phyloP scores from a whole-genome alignment of 495 filamentous ascomycete genomes.

The Daldinia bambusicola region DNA sequence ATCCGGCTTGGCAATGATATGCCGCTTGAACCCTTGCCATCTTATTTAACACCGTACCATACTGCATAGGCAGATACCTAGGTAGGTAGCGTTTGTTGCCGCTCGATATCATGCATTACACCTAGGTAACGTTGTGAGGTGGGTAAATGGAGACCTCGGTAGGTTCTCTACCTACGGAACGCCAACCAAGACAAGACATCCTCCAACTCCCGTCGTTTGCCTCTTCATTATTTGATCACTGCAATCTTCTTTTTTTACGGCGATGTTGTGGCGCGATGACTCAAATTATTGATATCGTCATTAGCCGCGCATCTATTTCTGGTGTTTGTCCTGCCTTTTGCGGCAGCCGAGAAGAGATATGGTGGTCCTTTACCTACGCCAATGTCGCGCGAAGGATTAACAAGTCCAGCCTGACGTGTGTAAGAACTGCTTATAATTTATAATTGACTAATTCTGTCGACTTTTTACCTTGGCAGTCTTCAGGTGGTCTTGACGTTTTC shows the following conservation, averaged over 20 bases:
- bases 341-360: neutral
- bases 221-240: neutral
- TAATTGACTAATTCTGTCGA: neutral
- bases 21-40: conserved; percentile 2
- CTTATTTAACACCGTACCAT: neutral
- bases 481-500: neutral
- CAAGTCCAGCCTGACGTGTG: neutral
- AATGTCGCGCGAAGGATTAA: neutral
- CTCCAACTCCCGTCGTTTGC: neutral
- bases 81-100: neutral
- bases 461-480: neutral
- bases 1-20: conserved; percentile 14
- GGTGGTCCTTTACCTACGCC: neutral
- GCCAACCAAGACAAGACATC: neutral
- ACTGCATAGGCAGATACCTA: neutral
- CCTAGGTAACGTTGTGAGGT: too few species aligned
- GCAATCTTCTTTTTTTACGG: conserved; percentile 5
- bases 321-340: neutral
- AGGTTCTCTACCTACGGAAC: too few species aligned
- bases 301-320: neutral
- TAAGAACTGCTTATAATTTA: neutral
- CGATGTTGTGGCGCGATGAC: conserved; percentile 21
- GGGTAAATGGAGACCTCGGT: too few species aligned
- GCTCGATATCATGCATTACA: too few species aligned
- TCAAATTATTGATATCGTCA: neutral